Base-by-base conservation (phyloP, 208 protist species). In the Sergeia podlipaevii region DNA sequence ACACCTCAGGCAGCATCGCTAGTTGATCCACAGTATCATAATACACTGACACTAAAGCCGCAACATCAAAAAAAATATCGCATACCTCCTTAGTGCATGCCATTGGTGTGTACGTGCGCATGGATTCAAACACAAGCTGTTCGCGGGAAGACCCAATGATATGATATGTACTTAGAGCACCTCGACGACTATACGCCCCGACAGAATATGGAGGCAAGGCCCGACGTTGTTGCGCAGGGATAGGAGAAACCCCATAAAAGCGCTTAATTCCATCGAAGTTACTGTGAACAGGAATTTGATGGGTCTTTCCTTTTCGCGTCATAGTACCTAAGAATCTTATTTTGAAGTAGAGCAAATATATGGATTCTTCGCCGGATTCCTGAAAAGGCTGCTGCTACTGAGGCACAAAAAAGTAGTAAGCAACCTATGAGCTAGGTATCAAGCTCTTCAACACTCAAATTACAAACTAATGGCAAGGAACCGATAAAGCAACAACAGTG, bases 181-280 rank as follows among this genome's bases (percentile, higher is more conserved):
- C 81, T n/a, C 87, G 77, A 2, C 87, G 67, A 23, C 83, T 91
- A 48, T 84, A 83, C 3, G 66, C 75, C 1, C 72, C 71, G 6
- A 76, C 67, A 44, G 71, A 83, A 3, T 71, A 61, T 3, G 87
- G 81, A 34, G 75, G 70, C 10, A 86, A 38, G n/a, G 80, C 57
- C 2, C 63, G 60, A n/a, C 82, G 80, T 11, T 68, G 53, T 33
- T 74, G 48, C 5, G 55, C 65, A 3, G 66, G 53, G 33, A 85
- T 77, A 1, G 80, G 75, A 10, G 70, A 30, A 10, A 83, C 61
- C 13, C 69, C 65, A 39, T 89, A 94, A 55, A 84, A 88, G 26
- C 62, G 69, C 54, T 85, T 94, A 24, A 94, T 29, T 24, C 80
- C 83, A 47, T 89, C 80, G 58, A 91, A 86, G 53, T 74, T 89